A percentile compares a stretch with the other conserved stretches of the same genome.
phyloP scores from a whole-genome alignment of 441 rosid genomes.

The Aleurites moluccanus region DNA sequence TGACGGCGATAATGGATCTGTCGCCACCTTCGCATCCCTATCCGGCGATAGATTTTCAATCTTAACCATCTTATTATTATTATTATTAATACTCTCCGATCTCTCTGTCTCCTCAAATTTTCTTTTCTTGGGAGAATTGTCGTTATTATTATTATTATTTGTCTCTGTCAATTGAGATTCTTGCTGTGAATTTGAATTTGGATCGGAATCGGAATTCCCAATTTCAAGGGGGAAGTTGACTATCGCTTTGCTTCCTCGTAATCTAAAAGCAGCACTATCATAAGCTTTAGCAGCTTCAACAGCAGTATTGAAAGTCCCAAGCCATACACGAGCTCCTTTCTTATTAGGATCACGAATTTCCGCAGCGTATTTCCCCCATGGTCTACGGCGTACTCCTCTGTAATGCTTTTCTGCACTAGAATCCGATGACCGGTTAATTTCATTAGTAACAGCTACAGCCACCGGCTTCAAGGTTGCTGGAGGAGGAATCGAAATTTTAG shows the following conservation, averaged over 20 bases:
- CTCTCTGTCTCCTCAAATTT: constrained; percentile 30
- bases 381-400: constrained; percentile 87
- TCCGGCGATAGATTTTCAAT: constrained; percentile 32
- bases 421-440: background rate
- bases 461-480: constrained; percentile 25
- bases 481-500: constrained; percentile 49
- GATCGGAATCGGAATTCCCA: constrained; percentile 31
- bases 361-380: constrained; percentile 97
- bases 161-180: constrained; percentile 17
- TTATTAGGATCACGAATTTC: constrained; percentile 92
- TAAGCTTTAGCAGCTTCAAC: constrained; percentile 79
- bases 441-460: background rate
- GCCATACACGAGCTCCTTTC: constrained; percentile 92
- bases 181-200: background rate
- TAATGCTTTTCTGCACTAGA: constrained; percentile 44
- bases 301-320: constrained; percentile 82
- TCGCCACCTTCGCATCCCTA: constrained; percentile 5
- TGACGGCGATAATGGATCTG: constrained; percentile 73
- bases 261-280: constrained; percentile 74
- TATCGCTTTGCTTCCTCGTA: constrained; percentile 67
- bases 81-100: background rate
- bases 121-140: constrained; percentile 40
- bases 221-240: constrained; percentile 75
- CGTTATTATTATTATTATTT: background rate
- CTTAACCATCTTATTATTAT: constrained; percentile 33